Evolutionary conservation across 208 protist genomes (phyloP).

Genomic region (Lotmaria passim): DNA sequence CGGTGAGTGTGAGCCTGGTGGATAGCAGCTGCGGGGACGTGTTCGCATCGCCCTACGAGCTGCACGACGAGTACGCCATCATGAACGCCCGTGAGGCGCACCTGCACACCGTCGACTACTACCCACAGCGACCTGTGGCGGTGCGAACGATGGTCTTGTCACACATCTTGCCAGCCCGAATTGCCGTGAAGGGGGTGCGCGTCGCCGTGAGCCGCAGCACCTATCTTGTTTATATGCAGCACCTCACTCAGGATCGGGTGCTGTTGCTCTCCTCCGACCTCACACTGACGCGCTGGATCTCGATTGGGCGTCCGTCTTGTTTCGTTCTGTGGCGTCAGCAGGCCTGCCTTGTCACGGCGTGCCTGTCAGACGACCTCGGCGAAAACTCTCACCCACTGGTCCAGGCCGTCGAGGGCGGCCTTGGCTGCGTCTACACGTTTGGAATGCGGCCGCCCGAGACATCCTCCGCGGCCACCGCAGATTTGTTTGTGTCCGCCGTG

Average conservation of each 20-base stretch:
- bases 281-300: constrained; percentile 54
- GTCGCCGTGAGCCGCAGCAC: constrained; percentile 37
- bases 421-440: constrained; percentile 61
- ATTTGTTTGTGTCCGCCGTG: constrained; percentile 26
- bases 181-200: constrained; percentile 33
- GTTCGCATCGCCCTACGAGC: constrained; percentile 16
- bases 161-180: constrained; percentile 29
- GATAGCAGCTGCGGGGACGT: constrained; percentile 50
- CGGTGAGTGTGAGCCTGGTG: constrained; percentile 26
- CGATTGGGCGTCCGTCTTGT: constrained; percentile 44
- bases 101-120: constrained; percentile 38
- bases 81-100: constrained; percentile 36
- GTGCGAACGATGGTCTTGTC: constrained; percentile 19
- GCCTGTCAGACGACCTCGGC: constrained; percentile 27
- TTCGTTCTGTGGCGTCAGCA: constrained; percentile 41
- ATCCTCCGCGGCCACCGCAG: constrained; percentile 8
- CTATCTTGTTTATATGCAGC: constrained; percentile 54
- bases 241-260: constrained; percentile 42
- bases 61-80: constrained; percentile 52
- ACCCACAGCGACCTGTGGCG: constrained; percentile 7
- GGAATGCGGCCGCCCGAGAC: constrained; percentile 14
- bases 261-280: constrained; percentile 65
- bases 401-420: constrained; percentile 63
- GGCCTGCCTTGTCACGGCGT: constrained; percentile 47
- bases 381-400: constrained; percentile 47